Percentiles rank a stretch among this genome's conserved stretches.
phyloP scores from a whole-genome alignment of 176 grass and related monocot species.

The Pharus latifolius region DNA sequence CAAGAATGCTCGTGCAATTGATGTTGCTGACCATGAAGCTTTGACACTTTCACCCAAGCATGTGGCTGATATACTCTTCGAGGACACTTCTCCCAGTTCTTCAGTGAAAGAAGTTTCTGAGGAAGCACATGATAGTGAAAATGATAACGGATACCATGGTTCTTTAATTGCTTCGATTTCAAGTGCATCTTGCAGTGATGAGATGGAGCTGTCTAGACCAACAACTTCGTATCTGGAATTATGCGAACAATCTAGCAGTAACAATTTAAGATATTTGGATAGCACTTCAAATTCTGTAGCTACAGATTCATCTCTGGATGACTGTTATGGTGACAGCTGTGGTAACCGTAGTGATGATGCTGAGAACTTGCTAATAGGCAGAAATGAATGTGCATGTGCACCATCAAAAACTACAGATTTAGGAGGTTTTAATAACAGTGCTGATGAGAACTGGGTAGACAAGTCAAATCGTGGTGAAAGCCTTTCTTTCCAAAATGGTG shows the following conservation, averaged over 20 bases:
- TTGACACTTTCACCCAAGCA: background rate
- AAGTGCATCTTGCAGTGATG: slow-evolving; percentile 4
- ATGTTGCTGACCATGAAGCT: background rate
- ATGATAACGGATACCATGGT: background rate
- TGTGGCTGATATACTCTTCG: background rate
- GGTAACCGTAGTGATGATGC: slow-evolving; percentile 13
- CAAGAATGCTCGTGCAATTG: background rate
- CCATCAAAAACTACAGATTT: background rate
- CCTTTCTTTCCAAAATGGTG: background rate
- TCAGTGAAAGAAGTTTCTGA: background rate
- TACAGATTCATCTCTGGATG: slow-evolving; percentile 12
- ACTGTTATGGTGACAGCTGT: slow-evolving; percentile 12
- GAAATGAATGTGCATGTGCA: background rate
- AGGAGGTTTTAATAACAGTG: background rate
- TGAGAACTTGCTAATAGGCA: background rate
- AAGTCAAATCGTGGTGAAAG: background rate
- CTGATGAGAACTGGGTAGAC: background rate
- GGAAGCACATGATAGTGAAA: slow-evolving; percentile 16
- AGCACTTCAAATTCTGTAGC: background rate
- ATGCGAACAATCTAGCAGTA: slow-evolving; percentile 5
- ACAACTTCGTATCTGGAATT: background rate
- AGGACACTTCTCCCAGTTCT: slow-evolving; percentile 9
- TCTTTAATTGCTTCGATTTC: background rate
- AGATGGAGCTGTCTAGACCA: slow-evolving; percentile 7
- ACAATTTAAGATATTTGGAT: background rate